Evolutionary conservation across 768 basidiomycete species (phyloP), one percentile per base, ranked within the genome.

Genomic region (Lanmaoa rubissima): DNA sequence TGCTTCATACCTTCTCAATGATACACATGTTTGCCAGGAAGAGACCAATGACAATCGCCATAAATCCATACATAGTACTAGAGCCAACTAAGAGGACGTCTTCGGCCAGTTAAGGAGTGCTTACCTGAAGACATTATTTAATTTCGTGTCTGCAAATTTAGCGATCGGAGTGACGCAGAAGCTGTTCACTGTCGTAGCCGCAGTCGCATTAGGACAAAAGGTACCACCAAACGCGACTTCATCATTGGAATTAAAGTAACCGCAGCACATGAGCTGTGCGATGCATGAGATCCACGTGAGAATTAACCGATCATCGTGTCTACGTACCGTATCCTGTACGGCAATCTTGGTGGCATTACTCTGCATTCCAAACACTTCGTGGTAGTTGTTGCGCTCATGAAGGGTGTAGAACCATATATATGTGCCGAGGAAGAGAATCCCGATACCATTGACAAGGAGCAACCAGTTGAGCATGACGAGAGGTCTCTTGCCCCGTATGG

Each of bases 91-190:
- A 53, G 31, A 48, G 5, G 21, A 49, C n/a, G 17, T 31, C 42
- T 17, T 21, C 36, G 31, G 44, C 13, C 3, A 51, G 12, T 21
- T 13, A 13, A 11, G 43, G n/a, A 9, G 24, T 21, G 41, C 41
- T 82, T 73, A 92, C 87, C 92, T 90, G 75, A 96, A 97, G 44
- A 88, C 78, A 57, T 90, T 79, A 69, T 94, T 90, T 59, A 97
- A 75, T 17, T 83, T 88, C 61, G 68, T 75, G 66, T 95, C 91
- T 14, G 87, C 85, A 67, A 81, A 84, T 14, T 70, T 70, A 14
- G 87, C 89, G 48, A 89, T 76, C 31, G 84, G 80, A n/a, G 80
- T 78, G 44, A 90, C 87, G 66, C 94, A 97, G 67, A 87, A 86
- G 54, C 79, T 85, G 54, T 70, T 65, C 16, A 54, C 63, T 49